Evolutionary conservation across 257 asterid genomes (phyloP).

Genomic region (Nyctanthes arbortristis): DNA sequence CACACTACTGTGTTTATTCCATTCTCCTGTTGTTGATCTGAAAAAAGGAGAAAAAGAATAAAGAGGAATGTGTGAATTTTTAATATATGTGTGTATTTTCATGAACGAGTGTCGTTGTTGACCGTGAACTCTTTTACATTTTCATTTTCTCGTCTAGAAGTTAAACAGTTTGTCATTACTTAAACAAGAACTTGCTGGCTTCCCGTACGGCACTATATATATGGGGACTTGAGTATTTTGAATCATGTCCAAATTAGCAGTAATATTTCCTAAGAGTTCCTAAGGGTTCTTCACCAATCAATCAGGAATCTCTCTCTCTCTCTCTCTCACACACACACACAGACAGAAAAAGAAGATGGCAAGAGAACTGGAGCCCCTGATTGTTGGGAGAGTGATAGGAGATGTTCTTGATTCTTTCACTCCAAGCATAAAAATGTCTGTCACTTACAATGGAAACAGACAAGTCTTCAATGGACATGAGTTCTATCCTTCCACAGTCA

Average conservation of each 20-base stretch:
- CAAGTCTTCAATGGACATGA: conserved; percentile 75
- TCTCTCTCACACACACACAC: not conserved
- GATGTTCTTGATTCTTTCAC: conserved; percentile 69
- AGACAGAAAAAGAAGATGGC: conserved; percentile 27
- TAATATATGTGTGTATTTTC: not conserved
- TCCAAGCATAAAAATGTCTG: conserved; percentile 42
- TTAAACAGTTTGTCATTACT: too few relatives aligned
- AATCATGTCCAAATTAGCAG: not conserved
- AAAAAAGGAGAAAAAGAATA: not conserved
- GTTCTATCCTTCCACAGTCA: conserved; percentile 64
- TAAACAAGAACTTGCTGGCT: not conserved
- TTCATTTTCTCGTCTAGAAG: too few relatives aligned
- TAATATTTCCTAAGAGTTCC: not conserved
- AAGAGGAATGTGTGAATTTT: not conserved
- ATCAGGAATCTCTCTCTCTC: conserved; percentile 10
- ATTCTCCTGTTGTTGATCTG: not conserved
- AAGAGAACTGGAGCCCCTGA: conserved; percentile 56
- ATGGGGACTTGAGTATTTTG: not conserved
- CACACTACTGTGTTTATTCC: not conserved
- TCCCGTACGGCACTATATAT: not conserved
- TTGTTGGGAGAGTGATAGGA: conserved; percentile 77
- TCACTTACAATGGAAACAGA: conserved; percentile 46
- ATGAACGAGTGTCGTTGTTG: too few relatives aligned
- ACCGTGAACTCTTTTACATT: too few relatives aligned
- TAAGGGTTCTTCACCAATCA: not conserved